Conservation (phyloP, 192 early-diverging fungal species). For the Mortierella antarctica region DNA sequence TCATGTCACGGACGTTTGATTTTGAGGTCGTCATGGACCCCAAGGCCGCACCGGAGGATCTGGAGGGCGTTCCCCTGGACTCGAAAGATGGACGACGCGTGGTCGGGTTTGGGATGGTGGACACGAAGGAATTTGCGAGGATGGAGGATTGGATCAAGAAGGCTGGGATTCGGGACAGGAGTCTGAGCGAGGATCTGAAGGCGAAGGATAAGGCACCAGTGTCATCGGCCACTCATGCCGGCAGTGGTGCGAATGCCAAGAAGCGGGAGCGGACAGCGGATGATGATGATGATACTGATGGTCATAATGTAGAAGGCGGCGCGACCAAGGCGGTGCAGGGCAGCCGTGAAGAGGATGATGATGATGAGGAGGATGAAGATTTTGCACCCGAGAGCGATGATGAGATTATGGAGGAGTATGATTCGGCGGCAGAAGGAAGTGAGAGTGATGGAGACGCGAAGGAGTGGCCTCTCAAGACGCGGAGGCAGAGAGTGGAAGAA, state of each 20-base stretch:
- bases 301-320: not conserved
- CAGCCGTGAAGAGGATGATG: conserved; percentile 6
- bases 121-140: conserved; percentile 40
- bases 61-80: conserved; percentile 26
- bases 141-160: conserved; percentile 52
- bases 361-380: conserved; percentile 48
- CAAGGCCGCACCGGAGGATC: conserved; percentile 17
- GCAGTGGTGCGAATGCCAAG: not conserved
- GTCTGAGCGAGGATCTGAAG: conserved; percentile 49
- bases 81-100: conserved; percentile 14
- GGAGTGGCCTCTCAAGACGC: not conserved
- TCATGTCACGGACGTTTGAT: conserved; percentile 46
- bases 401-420: conserved; percentile 50
- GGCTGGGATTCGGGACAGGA: conserved; percentile 44
- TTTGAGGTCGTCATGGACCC: conserved; percentile 42
- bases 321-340: not conserved
- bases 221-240: not conserved
- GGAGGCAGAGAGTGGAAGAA: not conserved
- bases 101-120: conserved; percentile 46
- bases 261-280: conserved; percentile 25
- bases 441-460: conserved; percentile 3
- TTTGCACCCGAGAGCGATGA: conserved; percentile 50
- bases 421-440: conserved; percentile 30
- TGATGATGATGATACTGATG: conserved; percentile 10
- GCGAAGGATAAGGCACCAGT: conserved; percentile 37